Conservation (phyloP, 2,329 filamentous ascomycete species). For the Didymella keratinophila region DNA sequence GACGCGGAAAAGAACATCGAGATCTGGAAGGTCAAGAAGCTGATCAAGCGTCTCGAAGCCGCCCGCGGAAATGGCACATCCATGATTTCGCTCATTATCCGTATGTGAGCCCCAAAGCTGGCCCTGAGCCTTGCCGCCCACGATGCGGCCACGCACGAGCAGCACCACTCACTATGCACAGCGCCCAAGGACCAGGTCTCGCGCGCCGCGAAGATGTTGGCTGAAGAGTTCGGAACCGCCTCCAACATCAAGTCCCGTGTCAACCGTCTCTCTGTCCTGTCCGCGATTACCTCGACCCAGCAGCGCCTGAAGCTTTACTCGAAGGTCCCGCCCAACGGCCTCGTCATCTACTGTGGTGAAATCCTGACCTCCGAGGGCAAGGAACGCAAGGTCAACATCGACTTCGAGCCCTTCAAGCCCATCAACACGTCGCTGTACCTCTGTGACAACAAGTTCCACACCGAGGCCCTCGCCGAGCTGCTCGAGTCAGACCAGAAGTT, state of each 20-base stretch:
- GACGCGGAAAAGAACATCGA: constrained; percentile 98
- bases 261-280: constrained; percentile 96
- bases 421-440: constrained; percentile 99
- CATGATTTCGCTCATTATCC: constrained; percentile 99
- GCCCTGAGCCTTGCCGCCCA: constrained; percentile 7
- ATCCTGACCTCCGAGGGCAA: constrained; percentile 98
- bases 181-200: constrained; percentile 98
- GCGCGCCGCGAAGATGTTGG: constrained; percentile 97
- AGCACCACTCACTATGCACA: constrained; percentile 52
- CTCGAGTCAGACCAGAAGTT: constrained; percentile 99
- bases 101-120: constrained; percentile 61
- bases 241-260: constrained; percentile 99
- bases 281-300: constrained; percentile 98
- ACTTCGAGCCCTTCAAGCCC: constrained; percentile 99
- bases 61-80: constrained; percentile 98
- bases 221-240: constrained; percentile 99
- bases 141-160: constrained; percentile 4
- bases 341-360: constrained; percentile 99
- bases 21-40: constrained; percentile 99
- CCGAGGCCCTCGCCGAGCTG: constrained; percentile 93
- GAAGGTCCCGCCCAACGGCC: constrained; percentile 96
- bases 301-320: constrained; percentile 99
- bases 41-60: constrained; percentile 97
- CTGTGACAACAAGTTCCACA: constrained; percentile 99
- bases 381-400: constrained; percentile 99